Conservation (phyloP, 1,284 basidiomycete species). For the Rhodotorula sp. region DNA sequence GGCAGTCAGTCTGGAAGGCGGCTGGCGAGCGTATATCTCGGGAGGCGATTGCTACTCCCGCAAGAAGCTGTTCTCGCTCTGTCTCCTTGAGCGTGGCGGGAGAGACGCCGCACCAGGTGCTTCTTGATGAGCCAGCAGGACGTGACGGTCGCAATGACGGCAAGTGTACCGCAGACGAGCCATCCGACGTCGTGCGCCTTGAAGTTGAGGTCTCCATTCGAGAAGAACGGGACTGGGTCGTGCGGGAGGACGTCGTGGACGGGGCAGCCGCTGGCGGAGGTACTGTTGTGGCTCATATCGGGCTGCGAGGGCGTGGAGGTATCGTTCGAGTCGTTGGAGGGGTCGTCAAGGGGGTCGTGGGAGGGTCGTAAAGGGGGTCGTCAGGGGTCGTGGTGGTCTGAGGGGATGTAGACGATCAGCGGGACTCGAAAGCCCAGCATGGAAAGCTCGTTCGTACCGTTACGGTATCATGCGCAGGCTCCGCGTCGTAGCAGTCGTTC, state of each 20-base stretch:
- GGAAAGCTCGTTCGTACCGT: background rate
- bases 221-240: constrained; percentile 57
- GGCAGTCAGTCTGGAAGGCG: no score
- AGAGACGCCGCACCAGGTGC: constrained; percentile 66
- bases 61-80: background rate
- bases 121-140: constrained; percentile 71
- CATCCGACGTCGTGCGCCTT: constrained; percentile 64
- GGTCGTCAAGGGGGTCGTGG: background rate
- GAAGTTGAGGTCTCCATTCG: constrained; percentile 64
- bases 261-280: constrained; percentile 22
- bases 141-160: constrained; percentile 59
- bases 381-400: background rate
- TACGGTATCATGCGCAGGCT: no score
- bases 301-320: background rate
- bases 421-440: background rate
- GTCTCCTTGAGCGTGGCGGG: constrained; percentile 61
- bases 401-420: background rate
- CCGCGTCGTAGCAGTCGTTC: no score
- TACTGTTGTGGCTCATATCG: background rate
- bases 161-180: constrained; percentile 66
- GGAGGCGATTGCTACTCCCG: no score
- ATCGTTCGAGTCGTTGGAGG: background rate
- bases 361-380: background rate
- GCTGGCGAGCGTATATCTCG: no score
- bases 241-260: constrained; percentile 1